Conservation (phyloP, 2,329 filamentous ascomycete genomes). For the Penicillium fuscoglaucum region DNA sequence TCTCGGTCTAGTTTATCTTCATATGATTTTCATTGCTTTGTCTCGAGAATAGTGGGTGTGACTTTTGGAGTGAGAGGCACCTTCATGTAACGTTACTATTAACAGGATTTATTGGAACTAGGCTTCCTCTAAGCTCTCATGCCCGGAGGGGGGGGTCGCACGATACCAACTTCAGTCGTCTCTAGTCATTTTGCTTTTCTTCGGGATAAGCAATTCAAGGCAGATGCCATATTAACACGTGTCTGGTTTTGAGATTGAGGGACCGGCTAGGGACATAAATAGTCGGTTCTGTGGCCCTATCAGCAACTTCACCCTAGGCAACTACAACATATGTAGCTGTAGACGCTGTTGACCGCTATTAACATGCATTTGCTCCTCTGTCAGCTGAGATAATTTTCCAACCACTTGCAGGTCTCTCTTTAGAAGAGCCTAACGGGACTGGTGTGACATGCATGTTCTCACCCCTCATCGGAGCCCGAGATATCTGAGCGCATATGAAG, state of each 20-base stretch:
- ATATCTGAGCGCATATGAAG: background rate
- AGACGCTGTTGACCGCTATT: background rate
- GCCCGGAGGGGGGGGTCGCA: background rate
- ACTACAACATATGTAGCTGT: background rate
- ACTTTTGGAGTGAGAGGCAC: background rate
- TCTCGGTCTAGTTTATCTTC: background rate
- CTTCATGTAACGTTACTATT: background rate
- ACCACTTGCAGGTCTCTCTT: background rate
- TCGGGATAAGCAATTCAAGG: background rate
- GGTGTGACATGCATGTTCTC: background rate
- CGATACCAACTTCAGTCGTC: background rate
- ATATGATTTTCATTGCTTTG: background rate
- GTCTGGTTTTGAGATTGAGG: background rate
- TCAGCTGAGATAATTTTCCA: background rate
- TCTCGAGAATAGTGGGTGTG: background rate
- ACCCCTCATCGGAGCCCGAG: background rate
- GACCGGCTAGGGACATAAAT: background rate
- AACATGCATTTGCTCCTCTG: too few relatives aligned
- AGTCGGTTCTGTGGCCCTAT: background rate
- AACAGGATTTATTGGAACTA: background rate
- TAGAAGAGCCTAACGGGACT: background rate
- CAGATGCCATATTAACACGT: too few relatives aligned
- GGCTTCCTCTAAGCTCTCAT: background rate
- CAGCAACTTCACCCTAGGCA: background rate
- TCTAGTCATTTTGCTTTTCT: background rate